Evolutionary conservation across 805 yeast genomes (phyloP).

Genomic region (Saccharomycopsis capsularis): DNA sequence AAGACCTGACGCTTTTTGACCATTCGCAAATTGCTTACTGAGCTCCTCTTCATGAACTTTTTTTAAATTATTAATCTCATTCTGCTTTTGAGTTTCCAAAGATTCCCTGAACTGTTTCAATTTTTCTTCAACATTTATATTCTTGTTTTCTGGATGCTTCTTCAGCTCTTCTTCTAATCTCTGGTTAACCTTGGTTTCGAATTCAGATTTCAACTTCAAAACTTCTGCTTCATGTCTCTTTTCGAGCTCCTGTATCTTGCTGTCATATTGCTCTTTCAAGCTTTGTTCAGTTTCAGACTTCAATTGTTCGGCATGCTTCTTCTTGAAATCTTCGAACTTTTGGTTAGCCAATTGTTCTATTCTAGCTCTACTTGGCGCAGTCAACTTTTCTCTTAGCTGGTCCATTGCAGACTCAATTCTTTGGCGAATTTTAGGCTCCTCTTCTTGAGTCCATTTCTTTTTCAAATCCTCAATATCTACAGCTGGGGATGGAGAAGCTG

Average conservation of each 20-base stretch:
- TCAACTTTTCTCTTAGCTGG: slow-evolving; percentile 23
- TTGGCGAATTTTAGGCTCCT: slow-evolving; percentile 18
- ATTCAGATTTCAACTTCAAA: background rate
- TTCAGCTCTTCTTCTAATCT: slow-evolving; percentile 8
- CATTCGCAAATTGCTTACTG: slow-evolving; percentile 14
- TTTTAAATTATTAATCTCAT: slow-evolving; percentile 4
- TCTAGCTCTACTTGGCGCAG: slow-evolving; percentile 19
- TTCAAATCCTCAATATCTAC: slow-evolving; percentile 15
- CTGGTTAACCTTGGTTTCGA: slow-evolving; percentile 9
- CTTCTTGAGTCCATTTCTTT: slow-evolving; percentile 18
- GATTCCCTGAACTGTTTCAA: slow-evolving; percentile 7
- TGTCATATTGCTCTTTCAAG: slow-evolving; percentile 12
- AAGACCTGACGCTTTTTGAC: slow-evolving; percentile 14
- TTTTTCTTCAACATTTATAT: slow-evolving; percentile 10
- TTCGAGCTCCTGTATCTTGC: slow-evolving; percentile 7
- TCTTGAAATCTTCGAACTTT: slow-evolving; percentile 27
- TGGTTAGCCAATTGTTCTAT: slow-evolving; percentile 21
- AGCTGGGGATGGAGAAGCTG: background rate
- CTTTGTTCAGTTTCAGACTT: slow-evolving; percentile 7
- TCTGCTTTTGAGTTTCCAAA: slow-evolving; percentile 8
- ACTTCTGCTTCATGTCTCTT: slow-evolving; percentile 8
- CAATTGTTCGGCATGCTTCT: slow-evolving; percentile 14
- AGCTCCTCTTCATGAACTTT: slow-evolving; percentile 13
- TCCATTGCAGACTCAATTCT: slow-evolving; percentile 18
- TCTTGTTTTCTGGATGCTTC: background rate